These are phyloP conservation scores for Pichia occidentalis DNA, from an alignment of 805 yeast genomes.

Conservation along the genomic window DNA sequence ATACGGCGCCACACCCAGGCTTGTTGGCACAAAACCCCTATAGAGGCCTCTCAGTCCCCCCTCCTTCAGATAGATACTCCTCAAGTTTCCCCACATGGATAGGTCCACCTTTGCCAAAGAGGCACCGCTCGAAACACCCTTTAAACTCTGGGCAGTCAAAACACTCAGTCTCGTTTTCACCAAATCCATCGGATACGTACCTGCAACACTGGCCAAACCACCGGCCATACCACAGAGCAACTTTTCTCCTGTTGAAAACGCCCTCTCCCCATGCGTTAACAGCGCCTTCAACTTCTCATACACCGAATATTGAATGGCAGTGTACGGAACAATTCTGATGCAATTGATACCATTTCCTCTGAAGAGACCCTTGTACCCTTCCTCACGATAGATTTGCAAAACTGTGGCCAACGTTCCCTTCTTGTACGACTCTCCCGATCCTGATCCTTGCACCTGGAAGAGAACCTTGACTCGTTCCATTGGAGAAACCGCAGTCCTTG, in stretches of 20 bases:
- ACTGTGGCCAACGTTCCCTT: constrained; percentile 75
- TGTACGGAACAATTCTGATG: constrained; percentile 83
- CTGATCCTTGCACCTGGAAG: constrained; percentile 73
- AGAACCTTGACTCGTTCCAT: constrained; percentile 90
- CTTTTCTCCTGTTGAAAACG: constrained; percentile 50
- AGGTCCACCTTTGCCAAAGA: constrained; percentile 51
- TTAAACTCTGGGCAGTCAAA: constrained; percentile 63
- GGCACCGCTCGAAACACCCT: constrained; percentile 32
- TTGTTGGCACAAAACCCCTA: constrained; percentile 85
- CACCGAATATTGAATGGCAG: constrained; percentile 88
- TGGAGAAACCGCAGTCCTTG: constrained; percentile 91
- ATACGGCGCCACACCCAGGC: constrained; percentile 92
- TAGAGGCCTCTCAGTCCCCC: constrained; percentile 79
- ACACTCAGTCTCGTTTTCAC: constrained; percentile 85
- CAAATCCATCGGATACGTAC: constrained; percentile 88
- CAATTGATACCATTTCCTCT: constrained; percentile 91
- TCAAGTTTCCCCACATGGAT: constrained; percentile 55
- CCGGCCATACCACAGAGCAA: constrained; percentile 73
- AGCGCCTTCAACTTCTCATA: constrained; percentile 56
- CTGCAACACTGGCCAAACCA: constrained; percentile 72
- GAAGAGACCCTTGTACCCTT: constrained; percentile 85
- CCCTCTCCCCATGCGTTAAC: constrained; percentile 27
- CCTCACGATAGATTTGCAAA: constrained; percentile 73
- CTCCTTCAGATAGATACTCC: constrained; percentile 59
- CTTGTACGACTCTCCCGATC: constrained; percentile 30